A percentile compares a stretch with the other conserved stretches of the same genome.
phyloP scores from a whole-genome alignment of 176 grass and related monocot species.

The Eleusine coracana region DNA sequence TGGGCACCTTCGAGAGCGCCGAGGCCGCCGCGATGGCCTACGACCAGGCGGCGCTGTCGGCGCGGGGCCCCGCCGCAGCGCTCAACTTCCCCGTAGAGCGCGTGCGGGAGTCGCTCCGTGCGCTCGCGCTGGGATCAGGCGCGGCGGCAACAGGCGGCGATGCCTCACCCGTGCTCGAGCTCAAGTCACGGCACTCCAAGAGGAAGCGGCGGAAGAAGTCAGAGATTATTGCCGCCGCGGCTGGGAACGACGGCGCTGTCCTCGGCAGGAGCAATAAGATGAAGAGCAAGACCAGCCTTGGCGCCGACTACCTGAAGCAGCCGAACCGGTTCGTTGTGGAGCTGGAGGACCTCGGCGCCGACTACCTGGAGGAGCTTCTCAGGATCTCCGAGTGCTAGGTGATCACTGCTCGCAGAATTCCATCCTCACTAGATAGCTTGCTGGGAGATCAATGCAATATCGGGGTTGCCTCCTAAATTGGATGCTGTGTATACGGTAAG shows the following conservation, averaged over 20 bases:
- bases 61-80: not conserved
- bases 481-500: not conserved
- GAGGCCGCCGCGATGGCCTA: conserved; percentile 60
- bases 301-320: not conserved
- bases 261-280: not conserved
- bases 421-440: not conserved
- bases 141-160: not conserved
- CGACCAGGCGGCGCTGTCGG: conserved; percentile 4
- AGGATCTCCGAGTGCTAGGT: conserved; percentile 4
- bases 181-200: conserved; percentile 30
- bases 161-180: conserved; percentile 10
- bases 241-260: not conserved
- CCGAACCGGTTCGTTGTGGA: conserved; percentile 10
- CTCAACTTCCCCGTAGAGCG: conserved; percentile 31
- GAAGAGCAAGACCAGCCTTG: not conserved
- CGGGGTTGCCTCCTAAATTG: not conserved
- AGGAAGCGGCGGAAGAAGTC: conserved; percentile 2
- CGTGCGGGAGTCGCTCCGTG: conserved; percentile 17
- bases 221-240: not conserved
- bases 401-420: not conserved
- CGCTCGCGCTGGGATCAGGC: not conserved
- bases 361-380: conserved; percentile 24
- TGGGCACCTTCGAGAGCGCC: conserved; percentile 82
- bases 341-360: conserved; percentile 23
- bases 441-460: not conserved